These are phyloP conservation scores for Beauveria sp. DNA, from an alignment of 2,329 filamentous ascomycete genomes.

Conservation along the genomic window DNA sequence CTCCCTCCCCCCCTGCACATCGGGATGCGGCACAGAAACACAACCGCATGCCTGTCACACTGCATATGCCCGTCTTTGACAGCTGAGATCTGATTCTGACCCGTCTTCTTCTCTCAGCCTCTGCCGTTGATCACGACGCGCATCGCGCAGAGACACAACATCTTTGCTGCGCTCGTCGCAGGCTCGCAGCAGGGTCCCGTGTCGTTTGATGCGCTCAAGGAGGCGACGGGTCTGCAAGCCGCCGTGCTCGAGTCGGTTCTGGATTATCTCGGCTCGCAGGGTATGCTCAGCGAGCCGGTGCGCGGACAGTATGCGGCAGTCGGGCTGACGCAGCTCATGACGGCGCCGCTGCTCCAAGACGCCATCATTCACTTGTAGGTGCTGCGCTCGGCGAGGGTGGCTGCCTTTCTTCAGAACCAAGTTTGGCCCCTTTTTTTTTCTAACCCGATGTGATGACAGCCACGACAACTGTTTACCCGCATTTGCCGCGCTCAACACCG, in stretches of 20 bases:
- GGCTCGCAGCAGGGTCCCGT: constrained; percentile 7
- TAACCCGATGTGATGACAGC: background rate
- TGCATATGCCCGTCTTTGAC: background rate
- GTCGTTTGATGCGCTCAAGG: constrained; percentile 6
- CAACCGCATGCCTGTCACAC: background rate
- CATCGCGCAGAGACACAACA: constrained; percentile 14
- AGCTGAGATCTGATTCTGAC: background rate
- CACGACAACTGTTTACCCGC: constrained; percentile 14
- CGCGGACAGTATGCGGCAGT: constrained; percentile 11
- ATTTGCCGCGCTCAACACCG: constrained; percentile 13
- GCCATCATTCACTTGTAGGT: constrained; percentile 14
- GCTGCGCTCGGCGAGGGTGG: too few species aligned
- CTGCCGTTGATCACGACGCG: constrained; percentile 12
- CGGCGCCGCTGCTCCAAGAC: constrained; percentile 13
- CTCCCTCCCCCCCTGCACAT: background rate
- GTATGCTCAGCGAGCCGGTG: constrained; percentile 10
- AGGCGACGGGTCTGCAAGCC: constrained; percentile 5
- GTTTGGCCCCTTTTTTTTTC: background rate
- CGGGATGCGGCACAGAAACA: background rate
- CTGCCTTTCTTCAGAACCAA: background rate
- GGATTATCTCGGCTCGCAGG: constrained; percentile 14
- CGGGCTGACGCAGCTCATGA: constrained; percentile 11
- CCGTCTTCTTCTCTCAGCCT: background rate
- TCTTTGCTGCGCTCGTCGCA: constrained; percentile 11
- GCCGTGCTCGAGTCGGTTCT: constrained; percentile 13